These are phyloP conservation scores for Teratosphaeria zuluensis DNA, from an alignment of 2,329 filamentous ascomycete species.

Conservation along the genomic window DNA sequence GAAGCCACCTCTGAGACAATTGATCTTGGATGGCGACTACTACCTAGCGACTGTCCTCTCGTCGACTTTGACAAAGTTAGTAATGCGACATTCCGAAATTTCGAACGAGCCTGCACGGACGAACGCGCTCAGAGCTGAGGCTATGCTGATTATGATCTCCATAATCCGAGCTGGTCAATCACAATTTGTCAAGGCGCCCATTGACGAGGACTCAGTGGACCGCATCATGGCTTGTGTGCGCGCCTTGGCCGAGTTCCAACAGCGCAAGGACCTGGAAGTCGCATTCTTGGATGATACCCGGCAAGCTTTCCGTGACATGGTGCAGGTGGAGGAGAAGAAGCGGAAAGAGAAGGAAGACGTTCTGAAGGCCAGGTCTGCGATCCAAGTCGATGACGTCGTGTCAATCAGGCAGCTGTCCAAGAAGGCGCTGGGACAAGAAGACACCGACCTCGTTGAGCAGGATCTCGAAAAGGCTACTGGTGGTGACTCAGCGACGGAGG, in stretches of 20 bases:
- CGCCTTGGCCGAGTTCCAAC: conserved; percentile 77
- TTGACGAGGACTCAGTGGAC: conserved; percentile 97
- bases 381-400: conserved; percentile 93
- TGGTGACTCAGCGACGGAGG: conserved; percentile 73
- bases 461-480: conserved; percentile 92
- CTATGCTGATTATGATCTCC: conserved; percentile 99
- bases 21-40: conserved; percentile 95
- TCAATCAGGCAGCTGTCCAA: conserved; percentile 86
- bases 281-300: conserved; percentile 92
- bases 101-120: conserved; percentile 77
- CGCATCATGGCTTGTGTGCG: conserved; percentile 96
- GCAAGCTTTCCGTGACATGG: conserved; percentile 94
- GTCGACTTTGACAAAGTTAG: conserved; percentile 89
- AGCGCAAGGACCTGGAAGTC: conserved; percentile 82
- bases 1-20: conserved; percentile 87
- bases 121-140: conserved; percentile 88
- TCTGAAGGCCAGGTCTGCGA: conserved; percentile 84
- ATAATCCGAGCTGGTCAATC: conserved; percentile 96
- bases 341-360: conserved; percentile 86
- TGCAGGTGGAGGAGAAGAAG: conserved; percentile 95
- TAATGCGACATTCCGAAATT: conserved; percentile 94
- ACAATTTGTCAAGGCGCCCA: conserved; percentile 94
- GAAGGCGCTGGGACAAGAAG: conserved; percentile 72
- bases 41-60: conserved; percentile 93
- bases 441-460: conserved; percentile 69